These are phyloP conservation scores for Phlegmacium glaucopus DNA, from an alignment of 768 basidiomycete species.

Conservation along the genomic window DNA sequence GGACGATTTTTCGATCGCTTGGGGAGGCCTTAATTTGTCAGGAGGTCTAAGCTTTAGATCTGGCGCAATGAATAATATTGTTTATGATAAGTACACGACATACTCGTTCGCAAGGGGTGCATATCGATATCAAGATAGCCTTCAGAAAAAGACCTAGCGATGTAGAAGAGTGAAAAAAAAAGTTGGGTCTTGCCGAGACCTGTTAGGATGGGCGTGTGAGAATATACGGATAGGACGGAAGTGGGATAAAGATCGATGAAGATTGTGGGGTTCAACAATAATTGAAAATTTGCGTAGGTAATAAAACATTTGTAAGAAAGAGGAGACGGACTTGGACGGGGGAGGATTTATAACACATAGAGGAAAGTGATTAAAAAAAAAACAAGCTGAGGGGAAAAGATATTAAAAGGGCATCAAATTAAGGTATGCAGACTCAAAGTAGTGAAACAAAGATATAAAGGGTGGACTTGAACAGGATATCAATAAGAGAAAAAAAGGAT, in stretches of 20 bases:
- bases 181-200: background rate
- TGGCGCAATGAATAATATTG: conserved; percentile 5
- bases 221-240: background rate
- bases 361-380: conserved; percentile 3
- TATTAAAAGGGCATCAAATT: conserved; percentile 4
- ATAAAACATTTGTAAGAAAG: conserved; percentile 8
- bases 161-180: background rate
- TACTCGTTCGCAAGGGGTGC: background rate
- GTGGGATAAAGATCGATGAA: background rate
- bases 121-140: background rate
- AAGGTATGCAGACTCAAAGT: conserved; percentile 9
- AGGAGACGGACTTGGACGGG: background rate
- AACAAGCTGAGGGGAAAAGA: background rate
- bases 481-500: background rate
- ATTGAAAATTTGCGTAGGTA: conserved; percentile 3
- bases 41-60: conserved; percentile 1
- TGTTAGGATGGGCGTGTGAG: background rate
- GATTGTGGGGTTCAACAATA: background rate
- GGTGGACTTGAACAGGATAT: conserved; percentile 9
- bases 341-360: background rate
- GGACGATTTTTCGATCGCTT: too few species aligned
- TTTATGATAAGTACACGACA: background rate
- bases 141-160: background rate
- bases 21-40: background rate
- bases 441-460: conserved; percentile 3